phyloP scores from a whole-genome alignment of 352 stramenopile genomes.

The Pythium brachiatum region DNA sequence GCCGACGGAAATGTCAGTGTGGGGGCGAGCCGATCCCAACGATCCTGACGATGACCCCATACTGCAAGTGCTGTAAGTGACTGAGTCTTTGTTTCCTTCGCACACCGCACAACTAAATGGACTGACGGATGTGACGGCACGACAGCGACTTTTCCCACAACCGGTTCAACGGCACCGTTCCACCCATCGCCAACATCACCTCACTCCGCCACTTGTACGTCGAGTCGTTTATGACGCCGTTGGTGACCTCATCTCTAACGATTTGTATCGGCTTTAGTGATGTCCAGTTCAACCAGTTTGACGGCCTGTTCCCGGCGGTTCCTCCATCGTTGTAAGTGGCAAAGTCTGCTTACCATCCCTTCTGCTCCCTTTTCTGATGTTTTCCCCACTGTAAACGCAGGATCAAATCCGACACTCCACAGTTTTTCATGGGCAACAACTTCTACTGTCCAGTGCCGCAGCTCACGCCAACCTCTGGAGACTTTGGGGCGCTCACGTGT shows the following conservation, averaged over 20 bases:
- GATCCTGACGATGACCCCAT: slow-evolving; percentile 50
- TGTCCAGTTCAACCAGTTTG: slow-evolving; percentile 20
- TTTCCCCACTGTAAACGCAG: not conserved
- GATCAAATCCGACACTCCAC: not conserved
- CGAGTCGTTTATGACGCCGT: too few relatives aligned
- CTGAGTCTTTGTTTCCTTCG: not conserved
- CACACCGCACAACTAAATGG: not conserved
- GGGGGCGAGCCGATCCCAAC: slow-evolving; percentile 45
- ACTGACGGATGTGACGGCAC: not conserved
- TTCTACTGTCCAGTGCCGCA: slow-evolving; percentile 26
- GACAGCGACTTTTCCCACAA: slow-evolving; percentile 54
- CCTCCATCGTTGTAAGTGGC: slow-evolving; percentile 20
- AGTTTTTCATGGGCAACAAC: slow-evolving; percentile 24
- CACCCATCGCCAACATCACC: slow-evolving; percentile 43
- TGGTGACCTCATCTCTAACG: not conserved
- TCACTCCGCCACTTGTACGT: slow-evolving; percentile 49
- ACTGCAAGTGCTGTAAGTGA: slow-evolving; percentile 42
- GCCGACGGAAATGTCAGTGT: slow-evolving; percentile 33
- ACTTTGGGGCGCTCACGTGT: slow-evolving; percentile 20
- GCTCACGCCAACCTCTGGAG: not conserved
- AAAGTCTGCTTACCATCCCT: not conserved
- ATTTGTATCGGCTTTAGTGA: slow-evolving; percentile 6
- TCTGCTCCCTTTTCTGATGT: not conserved
- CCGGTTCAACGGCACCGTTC: slow-evolving; percentile 35
- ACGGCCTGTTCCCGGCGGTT: slow-evolving; percentile 10